A percentile compares a stretch with the other conserved stretches of the same genome.
These are phyloP conservation scores for Aureobasidium uvarum DNA, from an alignment of 2,329 filamentous ascomycete genomes.

Conservation along the genomic window DNA sequence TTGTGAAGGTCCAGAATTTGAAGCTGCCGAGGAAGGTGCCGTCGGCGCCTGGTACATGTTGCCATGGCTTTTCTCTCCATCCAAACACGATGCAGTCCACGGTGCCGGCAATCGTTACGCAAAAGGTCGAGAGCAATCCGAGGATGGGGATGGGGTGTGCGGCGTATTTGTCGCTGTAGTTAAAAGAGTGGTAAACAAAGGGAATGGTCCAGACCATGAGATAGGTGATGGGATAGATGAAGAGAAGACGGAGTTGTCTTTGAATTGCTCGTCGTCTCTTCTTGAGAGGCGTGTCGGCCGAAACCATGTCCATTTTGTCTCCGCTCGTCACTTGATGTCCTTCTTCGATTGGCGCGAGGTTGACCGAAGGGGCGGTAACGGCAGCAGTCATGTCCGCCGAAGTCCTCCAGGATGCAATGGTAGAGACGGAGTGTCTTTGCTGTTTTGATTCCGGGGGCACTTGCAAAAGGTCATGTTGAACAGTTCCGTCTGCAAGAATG, in stretches of 20 bases:
- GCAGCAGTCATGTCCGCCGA: neutral
- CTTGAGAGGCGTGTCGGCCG: slow-evolving; percentile 28
- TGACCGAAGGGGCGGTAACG: neutral
- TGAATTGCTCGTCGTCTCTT: slow-evolving; percentile 51
- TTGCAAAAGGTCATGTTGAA: neutral
- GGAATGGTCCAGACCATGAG: slow-evolving; percentile 70
- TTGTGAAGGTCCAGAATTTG: slow-evolving; percentile 35
- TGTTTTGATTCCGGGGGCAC: slow-evolving; percentile 1
- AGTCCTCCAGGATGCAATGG: slow-evolving; percentile 19
- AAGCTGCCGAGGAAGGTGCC: slow-evolving; percentile 46
- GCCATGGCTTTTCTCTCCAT: slow-evolving; percentile 69
- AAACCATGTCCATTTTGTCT: neutral
- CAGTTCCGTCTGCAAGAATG: neutral
- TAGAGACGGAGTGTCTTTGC: slow-evolving; percentile 5
- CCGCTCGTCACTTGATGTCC: neutral
- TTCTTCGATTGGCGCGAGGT: slow-evolving; percentile 20
- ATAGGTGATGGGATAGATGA: slow-evolving; percentile 74
- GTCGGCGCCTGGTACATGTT: slow-evolving; percentile 50
- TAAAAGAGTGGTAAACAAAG: slow-evolving; percentile 63
- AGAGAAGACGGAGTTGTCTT: slow-evolving; percentile 67
- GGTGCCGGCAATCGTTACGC: slow-evolving; percentile 63
- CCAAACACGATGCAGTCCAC: slow-evolving; percentile 68
- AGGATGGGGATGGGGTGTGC: slow-evolving; percentile 57
- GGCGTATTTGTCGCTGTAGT: slow-evolving; percentile 55
- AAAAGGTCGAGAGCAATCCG: slow-evolving; percentile 55